These are phyloP conservation scores for Hypoxylon rickii DNA, from an alignment of 495 filamentous ascomycete genomes.

Conservation along the genomic window DNA sequence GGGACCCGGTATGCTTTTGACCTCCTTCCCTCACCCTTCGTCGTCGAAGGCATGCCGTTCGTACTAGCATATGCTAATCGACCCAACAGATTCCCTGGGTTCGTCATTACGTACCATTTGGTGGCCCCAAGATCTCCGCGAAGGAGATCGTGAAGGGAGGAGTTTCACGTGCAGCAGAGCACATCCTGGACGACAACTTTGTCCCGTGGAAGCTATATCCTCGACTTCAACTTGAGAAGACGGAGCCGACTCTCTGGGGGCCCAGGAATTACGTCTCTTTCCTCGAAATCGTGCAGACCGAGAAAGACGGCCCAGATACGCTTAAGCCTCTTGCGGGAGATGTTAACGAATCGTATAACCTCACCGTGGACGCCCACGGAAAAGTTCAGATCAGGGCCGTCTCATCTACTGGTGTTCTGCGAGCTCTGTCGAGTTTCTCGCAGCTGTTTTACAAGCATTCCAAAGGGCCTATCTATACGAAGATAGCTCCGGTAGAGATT, in stretches of 20 bases:
- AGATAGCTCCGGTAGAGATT: slow-evolving; percentile 67
- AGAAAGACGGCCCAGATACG: slow-evolving; percentile 54
- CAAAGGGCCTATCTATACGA: slow-evolving; percentile 61
- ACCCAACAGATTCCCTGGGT: slow-evolving; percentile 49
- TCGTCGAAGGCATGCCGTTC: slow-evolving; percentile 8
- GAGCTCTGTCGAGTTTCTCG: slow-evolving; percentile 69
- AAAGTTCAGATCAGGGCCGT: slow-evolving; percentile 62
- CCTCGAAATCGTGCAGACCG: slow-evolving; percentile 64
- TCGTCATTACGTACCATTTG: slow-evolving; percentile 44
- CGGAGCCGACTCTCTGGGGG: slow-evolving; percentile 59
- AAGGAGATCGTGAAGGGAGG: slow-evolving; percentile 55
- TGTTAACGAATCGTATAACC: slow-evolving; percentile 74
- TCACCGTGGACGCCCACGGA: slow-evolving; percentile 59
- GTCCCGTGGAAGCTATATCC: slow-evolving; percentile 78
- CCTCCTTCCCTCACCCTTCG: slow-evolving; percentile 15
- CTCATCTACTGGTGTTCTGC: slow-evolving; percentile 67
- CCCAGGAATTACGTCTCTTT: slow-evolving; percentile 55
- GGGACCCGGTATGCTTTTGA: slow-evolving; percentile 56
- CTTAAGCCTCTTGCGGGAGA: slow-evolving; percentile 63
- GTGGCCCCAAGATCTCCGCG: slow-evolving; percentile 41
- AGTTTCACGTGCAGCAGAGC: slow-evolving; percentile 50
- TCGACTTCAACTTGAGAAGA: slow-evolving; percentile 54
- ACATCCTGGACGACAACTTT: slow-evolving; percentile 64
- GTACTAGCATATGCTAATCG: slow-evolving; percentile 32
- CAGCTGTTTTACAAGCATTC: slow-evolving; percentile 78